Evolutionary conservation across 1,284 basidiomycete species (phyloP), one percentile per base, ranked within the genome.

Genomic region (Trametes sp.): DNA sequence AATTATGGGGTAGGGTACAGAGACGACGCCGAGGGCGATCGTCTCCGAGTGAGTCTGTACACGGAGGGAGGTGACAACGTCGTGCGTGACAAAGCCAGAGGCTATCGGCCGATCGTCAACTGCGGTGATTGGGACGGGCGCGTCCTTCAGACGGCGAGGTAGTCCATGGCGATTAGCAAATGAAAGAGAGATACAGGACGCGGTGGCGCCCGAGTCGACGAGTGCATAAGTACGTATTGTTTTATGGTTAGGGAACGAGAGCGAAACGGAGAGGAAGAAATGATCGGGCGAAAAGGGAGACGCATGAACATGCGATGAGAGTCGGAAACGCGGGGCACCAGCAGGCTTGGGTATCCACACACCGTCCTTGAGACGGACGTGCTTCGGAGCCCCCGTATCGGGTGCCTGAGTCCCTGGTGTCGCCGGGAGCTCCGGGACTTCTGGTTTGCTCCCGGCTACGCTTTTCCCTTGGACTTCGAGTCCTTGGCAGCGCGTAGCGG

Each of bases 91-190:
- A 21, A 79, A 66, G 6, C 78, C 76, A 46, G 72, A 74, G 13
- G 76, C 66, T 54, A 78, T 76, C 13, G 75, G 78, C 28, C 73
- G 69, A 57, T 78, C 70, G 57, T 80, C 76, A 14, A 80, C 72
- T 2, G 75, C 72, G 31, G 69, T 62, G 21, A 80, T 72, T n/a
- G 77, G 75, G 35, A 75, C 63, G 6, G 78, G 77, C 35, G 65
- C 57, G 36, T 70, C 59, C 60, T 69, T 69, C 4, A 63, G 61
- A 66, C 56, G 57, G 21, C 71, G 64, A 10, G 75, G 67, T 26
- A 80, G 59, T 7, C 69, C 71, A 45, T 80, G 75, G 4, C 70
- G 53, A 26, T 64, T 41, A 10, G 73, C 68, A 59, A 80, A 80
- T 10, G 38, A n/a, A 1, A 74, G 66, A 0, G 75, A 78, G 54